Conservation (phyloP, 768 basidiomycete genomes). For the Calocera viscosa region DNA sequence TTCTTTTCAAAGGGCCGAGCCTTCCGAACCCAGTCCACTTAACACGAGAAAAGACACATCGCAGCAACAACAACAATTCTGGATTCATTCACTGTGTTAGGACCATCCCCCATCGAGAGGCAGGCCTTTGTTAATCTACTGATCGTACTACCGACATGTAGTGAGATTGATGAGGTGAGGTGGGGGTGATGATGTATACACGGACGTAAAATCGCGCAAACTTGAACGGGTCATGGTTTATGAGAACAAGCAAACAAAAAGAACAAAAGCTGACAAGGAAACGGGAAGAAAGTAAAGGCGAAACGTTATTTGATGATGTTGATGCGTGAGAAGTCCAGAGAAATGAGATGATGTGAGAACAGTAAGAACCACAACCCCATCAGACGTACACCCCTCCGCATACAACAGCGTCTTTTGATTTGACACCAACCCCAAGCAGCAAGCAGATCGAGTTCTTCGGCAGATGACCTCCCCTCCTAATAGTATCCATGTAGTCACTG, state of each 20-base stretch:
- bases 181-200: too few species aligned
- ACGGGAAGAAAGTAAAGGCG: background rate
- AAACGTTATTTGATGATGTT: background rate
- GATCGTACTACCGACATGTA: too few species aligned
- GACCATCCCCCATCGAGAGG: too few species aligned
- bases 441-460: background rate
- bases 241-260: background rate
- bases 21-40: too few species aligned
- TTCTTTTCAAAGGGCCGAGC: too few species aligned
- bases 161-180: too few species aligned
- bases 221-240: background rate
- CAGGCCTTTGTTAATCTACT: too few species aligned
- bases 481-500: background rate
- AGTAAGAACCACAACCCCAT: background rate
- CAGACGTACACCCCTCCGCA: slow-evolving; percentile 5
- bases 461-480: background rate
- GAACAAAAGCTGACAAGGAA: background rate
- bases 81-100: too few species aligned
- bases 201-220: too few species aligned
- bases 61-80: too few species aligned
- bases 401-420: background rate
- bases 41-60: too few species aligned
- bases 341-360: background rate
- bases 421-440: background rate
- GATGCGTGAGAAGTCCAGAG: slow-evolving; percentile 1